Evolutionary conservation across 1,139 yeast species (phyloP).

Genomic region (Diutina scorzettiae): DNA sequence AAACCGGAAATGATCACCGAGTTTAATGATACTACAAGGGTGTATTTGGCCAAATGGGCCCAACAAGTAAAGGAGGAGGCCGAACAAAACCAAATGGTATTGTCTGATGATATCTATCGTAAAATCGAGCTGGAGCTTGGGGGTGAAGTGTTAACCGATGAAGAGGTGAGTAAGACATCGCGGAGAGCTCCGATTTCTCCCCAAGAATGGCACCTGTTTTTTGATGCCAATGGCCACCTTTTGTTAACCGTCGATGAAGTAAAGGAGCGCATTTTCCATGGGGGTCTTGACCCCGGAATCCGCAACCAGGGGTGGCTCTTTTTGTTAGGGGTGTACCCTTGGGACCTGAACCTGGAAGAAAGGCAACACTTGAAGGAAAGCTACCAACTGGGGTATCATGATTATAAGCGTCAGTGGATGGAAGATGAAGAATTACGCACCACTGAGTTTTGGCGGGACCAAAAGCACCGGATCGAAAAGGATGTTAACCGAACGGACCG

Average conservation of each 20-base stretch:
- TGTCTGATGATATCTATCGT: conserved; percentile 34
- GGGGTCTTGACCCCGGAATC: conserved; percentile 54
- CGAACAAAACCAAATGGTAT: conserved; percentile 51
- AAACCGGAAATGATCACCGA: conserved; percentile 84
- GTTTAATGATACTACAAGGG: conserved; percentile 86
- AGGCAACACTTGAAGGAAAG: conserved; percentile 46
- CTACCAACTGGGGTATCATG: conserved; percentile 51
- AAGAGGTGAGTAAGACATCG: conserved; percentile 48
- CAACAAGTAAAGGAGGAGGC: conserved; percentile 90
- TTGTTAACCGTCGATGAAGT: conserved; percentile 65
- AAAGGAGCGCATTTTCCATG: conserved; percentile 77
- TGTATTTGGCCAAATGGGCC: conserved; percentile 95
- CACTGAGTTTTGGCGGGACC: conserved; percentile 79
- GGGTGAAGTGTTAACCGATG: conserved; percentile 35
- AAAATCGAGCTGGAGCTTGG: conserved; percentile 63
- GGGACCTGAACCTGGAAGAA: conserved; percentile 72
- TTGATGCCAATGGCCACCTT: conserved; percentile 69
- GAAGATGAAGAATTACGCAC: conserved; percentile 42
- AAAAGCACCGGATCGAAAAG: conserved; percentile 78
- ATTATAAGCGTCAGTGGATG: conserved; percentile 58
- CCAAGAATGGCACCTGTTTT: conserved; percentile 79
- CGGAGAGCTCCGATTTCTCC: conserved; percentile 53
- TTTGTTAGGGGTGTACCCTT: conserved; percentile 70
- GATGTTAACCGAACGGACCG: conserved; percentile 92
- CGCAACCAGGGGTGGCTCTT: conserved; percentile 81